Percentiles rank a stretch among this genome's conserved stretches.
Evolutionary conservation across 768 basidiomycete genomes (phyloP).

Genomic region (Hypholoma fasciculare): DNA sequence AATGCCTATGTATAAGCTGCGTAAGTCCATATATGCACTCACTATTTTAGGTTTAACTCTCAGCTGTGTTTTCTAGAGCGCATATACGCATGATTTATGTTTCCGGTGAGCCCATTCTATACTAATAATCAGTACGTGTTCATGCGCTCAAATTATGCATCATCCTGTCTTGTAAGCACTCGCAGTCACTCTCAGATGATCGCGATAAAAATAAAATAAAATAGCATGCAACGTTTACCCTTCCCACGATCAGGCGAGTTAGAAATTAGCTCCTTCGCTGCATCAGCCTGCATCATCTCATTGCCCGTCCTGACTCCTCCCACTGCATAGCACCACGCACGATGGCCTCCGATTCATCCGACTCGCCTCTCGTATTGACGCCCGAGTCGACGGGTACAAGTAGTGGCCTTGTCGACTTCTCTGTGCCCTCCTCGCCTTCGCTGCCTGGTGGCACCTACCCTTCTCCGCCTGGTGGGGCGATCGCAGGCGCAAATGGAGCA

Average conservation of each 20-base stretch:
- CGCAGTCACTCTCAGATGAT: no score
- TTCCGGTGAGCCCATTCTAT: no score
- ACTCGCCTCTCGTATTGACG: slow-evolving; percentile 56
- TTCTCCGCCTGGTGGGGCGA: slow-evolving; percentile 1
- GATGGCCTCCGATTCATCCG: slow-evolving; percentile 44
- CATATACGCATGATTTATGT: no score
- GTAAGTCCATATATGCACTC: no score
- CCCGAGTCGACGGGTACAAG: slow-evolving; percentile 54
- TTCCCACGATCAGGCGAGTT: not conserved
- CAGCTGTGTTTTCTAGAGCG: no score
- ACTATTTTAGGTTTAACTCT: no score
- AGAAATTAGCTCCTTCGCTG: not conserved
- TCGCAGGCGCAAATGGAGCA: not conserved
- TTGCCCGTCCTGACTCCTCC: slow-evolving; percentile 1
- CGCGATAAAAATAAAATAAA: no score
- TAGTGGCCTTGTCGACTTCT: slow-evolving; percentile 22
- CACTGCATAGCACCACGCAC: not conserved
- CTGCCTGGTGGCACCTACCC: not conserved
- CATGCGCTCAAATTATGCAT: no score
- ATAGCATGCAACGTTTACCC: not conserved
- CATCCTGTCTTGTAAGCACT: no score
- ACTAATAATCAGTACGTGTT: no score
- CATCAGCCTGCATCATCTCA: not conserved
- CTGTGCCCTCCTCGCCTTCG: slow-evolving; percentile 4
- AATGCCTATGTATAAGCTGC: no score